A percentile compares a stretch with the other conserved stretches of the same genome.
These are phyloP conservation scores for Oryza brachyantha DNA, from an alignment of 176 grass and related monocot species.

Conservation along the genomic window DNA sequence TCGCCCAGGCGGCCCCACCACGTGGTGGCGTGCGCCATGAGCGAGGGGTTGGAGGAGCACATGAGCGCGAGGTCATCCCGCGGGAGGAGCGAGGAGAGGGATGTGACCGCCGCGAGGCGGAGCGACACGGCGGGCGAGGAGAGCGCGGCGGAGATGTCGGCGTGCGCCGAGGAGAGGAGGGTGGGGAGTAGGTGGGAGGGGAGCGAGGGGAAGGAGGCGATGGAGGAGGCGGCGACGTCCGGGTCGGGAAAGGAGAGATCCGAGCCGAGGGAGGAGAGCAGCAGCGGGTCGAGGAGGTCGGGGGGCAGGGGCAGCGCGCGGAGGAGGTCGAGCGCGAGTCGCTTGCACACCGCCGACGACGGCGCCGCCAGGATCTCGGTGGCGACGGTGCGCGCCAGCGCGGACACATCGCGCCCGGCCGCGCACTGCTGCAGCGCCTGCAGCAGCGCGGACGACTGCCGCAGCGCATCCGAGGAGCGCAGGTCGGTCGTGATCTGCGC, in stretches of 20 bases:
- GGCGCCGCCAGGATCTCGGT: constrained; percentile 86
- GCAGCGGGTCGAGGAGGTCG: constrained; percentile 72
- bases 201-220: constrained; percentile 79
- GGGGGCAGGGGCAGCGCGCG: constrained; percentile 69
- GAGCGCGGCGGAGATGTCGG: constrained; percentile 55
- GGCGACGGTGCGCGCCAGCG: constrained; percentile 59
- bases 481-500: constrained; percentile 84
- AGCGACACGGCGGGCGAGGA: constrained; percentile 60
- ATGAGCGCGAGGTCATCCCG: constrained; percentile 82
- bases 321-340: constrained; percentile 91
- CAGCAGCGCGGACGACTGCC: constrained; percentile 82
- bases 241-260: constrained; percentile 95
- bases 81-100: constrained; percentile 68
- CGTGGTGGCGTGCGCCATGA: constrained; percentile 70
- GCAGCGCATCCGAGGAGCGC: constrained; percentile 82
- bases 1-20: constrained; percentile 83
- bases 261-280: constrained; percentile 67
- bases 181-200: constrained; percentile 77
- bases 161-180: constrained; percentile 77
- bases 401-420: constrained; percentile 85
- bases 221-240: constrained; percentile 77
- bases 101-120: constrained; percentile 69
- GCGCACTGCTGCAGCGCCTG: constrained; percentile 89
- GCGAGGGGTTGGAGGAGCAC: constrained; percentile 70
- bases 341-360: constrained; percentile 82